Evolutionary conservation across 2,329 filamentous ascomycete species (phyloP).

Genomic region (Colletotrichum plurivorum): DNA sequence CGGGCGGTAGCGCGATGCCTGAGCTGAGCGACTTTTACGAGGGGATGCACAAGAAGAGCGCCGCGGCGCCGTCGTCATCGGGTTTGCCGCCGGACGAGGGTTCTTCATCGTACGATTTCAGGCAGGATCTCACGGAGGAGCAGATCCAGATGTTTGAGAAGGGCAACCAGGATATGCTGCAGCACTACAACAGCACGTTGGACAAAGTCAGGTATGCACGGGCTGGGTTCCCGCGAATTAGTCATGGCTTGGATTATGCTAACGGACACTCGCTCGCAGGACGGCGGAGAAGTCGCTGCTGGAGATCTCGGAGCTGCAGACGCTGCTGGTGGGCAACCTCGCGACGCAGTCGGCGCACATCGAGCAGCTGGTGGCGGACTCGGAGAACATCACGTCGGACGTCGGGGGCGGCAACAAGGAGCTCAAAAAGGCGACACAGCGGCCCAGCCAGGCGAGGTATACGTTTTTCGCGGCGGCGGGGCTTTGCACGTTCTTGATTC

Average conservation of each 20-base stretch:
- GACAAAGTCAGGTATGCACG: conserved; percentile 88
- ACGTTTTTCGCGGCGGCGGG: conserved; percentile 87
- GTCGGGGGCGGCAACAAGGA: conserved; percentile 92
- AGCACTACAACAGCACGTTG: conserved; percentile 93
- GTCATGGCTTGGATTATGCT: not conserved
- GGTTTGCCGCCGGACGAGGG: conserved; percentile 45
- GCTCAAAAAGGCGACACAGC: conserved; percentile 84
- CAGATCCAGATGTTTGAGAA: conserved; percentile 94
- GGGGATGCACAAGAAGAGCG: conserved; percentile 39
- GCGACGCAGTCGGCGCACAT: conserved; percentile 90
- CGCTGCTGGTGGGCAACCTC: conserved; percentile 88
- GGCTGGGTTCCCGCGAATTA: not conserved
- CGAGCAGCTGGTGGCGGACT: conserved; percentile 88
- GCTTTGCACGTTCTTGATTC: conserved; percentile 79
- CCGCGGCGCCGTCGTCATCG: conserved; percentile 41
- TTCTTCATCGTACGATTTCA: conserved; percentile 42
- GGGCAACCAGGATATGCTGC: conserved; percentile 93
- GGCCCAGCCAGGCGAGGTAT: conserved; percentile 79
- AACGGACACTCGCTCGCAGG: conserved; percentile 60
- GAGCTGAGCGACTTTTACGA: conserved; percentile 43
- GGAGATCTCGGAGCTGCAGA: conserved; percentile 94
- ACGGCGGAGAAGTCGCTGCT: conserved; percentile 90
- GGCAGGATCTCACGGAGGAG: conserved; percentile 79
- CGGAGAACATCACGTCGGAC: conserved; percentile 85
- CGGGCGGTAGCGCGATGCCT: conserved; percentile 51